These are phyloP conservation scores for Vitis rupestris DNA, from an alignment of 164 flowering plant species.

Conservation along the genomic window DNA sequence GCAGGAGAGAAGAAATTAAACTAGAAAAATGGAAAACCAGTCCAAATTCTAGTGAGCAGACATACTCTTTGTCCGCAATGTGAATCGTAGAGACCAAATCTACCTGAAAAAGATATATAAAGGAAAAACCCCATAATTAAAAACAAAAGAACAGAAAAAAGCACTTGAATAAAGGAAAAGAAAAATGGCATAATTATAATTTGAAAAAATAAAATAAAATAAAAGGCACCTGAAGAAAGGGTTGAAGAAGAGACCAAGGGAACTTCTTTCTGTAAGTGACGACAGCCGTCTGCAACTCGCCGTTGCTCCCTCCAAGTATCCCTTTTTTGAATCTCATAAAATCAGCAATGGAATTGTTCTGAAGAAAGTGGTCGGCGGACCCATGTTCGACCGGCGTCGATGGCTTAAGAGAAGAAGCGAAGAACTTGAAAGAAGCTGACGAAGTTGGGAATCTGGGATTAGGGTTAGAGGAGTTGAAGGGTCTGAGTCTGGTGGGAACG, in stretches of 20 bases:
- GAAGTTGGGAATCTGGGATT: slow-evolving; percentile 4
- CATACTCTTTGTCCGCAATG: slow-evolving; percentile 95
- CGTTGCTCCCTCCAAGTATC: slow-evolving; percentile 21
- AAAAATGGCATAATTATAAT: background rate
- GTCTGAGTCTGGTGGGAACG: slow-evolving; percentile 6
- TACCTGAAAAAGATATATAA: slow-evolving; percentile 49
- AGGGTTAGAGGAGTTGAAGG: slow-evolving; percentile 11
- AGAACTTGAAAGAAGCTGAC: slow-evolving; percentile 8
- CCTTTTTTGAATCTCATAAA: slow-evolving; percentile 74
- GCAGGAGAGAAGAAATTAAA: too few species aligned
- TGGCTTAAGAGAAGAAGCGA: slow-evolving; percentile 19
- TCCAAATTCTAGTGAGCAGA: background rate
- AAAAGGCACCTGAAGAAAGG: slow-evolving; percentile 66
- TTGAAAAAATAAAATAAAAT: background rate
- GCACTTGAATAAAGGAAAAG: background rate
- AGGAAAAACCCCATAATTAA: background rate
- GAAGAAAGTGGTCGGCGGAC: slow-evolving; percentile 45
- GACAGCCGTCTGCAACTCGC: slow-evolving; percentile 91
- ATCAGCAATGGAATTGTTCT: slow-evolving; percentile 78
- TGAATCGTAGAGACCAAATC: slow-evolving; percentile 98
- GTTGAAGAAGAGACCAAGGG: slow-evolving; percentile 80
- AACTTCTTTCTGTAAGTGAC: slow-evolving; percentile 77
- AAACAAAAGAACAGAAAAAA: background rate
- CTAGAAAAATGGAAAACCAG: background rate
- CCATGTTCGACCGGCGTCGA: slow-evolving; percentile 33